Percentiles rank a stretch among this genome's conserved stretches.
Conservation (phyloP, 78 protist species). For the Polysphondylium violaceum region DNA sequence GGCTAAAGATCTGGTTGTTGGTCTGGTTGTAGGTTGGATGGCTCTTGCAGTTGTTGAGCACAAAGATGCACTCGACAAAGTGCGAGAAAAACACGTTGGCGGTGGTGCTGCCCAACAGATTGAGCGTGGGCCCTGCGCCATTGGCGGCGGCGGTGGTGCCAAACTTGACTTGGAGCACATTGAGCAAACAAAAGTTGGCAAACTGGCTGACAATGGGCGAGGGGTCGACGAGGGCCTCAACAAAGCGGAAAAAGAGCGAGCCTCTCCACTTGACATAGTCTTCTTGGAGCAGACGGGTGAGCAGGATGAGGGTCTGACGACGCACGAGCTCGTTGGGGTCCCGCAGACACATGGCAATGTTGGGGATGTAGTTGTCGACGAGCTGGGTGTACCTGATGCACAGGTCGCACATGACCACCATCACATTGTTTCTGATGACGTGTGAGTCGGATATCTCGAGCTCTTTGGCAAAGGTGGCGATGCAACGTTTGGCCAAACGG, state of each 20-base stretch:
- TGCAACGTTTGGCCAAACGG: conserved; percentile 72
- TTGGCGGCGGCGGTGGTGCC: conserved; percentile 4
- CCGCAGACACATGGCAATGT: conserved; percentile 73
- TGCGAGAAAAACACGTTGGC: conserved; percentile 55
- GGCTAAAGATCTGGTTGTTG: neutral
- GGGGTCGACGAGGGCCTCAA: conserved; percentile 82
- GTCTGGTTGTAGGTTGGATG: conserved; percentile 83
- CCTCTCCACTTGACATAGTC: conserved; percentile 91
- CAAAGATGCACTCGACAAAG: conserved; percentile 84
- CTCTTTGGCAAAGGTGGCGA: conserved; percentile 84
- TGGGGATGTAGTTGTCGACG: conserved; percentile 82
- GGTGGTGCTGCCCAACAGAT: neutral
- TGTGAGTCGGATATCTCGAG: conserved; percentile 72
- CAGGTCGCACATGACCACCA: conserved; percentile 89
- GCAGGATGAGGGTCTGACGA: conserved; percentile 80
- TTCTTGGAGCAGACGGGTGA: conserved; percentile 85
- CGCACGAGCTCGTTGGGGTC: conserved; percentile 83
- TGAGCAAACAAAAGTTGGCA: conserved; percentile 76
- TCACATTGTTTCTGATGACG: conserved; percentile 85
- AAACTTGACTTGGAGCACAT: conserved; percentile 71
- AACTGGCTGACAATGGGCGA: conserved; percentile 51
- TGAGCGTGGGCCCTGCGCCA: neutral
- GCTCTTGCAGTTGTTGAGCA: conserved; percentile 58
- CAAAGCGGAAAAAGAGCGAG: conserved; percentile 81
- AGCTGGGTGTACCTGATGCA: conserved; percentile 85